Conservation (phyloP, 2,329 filamentous ascomycete species). For the Ceratocystis lukuohia region DNA sequence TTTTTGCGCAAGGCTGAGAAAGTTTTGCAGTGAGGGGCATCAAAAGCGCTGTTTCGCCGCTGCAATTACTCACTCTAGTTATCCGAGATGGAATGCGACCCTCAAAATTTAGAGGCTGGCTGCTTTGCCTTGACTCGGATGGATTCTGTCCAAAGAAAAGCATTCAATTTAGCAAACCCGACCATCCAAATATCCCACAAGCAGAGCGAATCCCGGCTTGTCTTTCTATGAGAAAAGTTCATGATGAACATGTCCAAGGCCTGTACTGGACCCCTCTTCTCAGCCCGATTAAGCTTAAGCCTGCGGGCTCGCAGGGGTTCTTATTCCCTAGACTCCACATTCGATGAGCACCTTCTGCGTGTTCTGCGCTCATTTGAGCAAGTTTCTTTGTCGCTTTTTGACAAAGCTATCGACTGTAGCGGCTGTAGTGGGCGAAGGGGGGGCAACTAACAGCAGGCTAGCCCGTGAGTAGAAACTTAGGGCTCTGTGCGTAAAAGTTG, state of each 20-base stretch:
- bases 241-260: background rate
- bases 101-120: background rate
- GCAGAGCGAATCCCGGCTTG: too few relatives aligned
- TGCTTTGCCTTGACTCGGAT: background rate
- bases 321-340: background rate
- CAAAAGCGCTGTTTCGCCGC: too few relatives aligned
- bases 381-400: background rate
- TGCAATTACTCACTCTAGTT: background rate
- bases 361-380: constrained; percentile 11
- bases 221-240: background rate
- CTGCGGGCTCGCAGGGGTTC: background rate
- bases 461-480: background rate
- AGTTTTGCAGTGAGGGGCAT: background rate
- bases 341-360: background rate
- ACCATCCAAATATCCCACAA: background rate
- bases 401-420: background rate
- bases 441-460: background rate
- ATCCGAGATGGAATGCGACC: background rate
- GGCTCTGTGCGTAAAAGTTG: constrained; percentile 10
- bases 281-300: background rate
- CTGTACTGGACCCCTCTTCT: background rate
- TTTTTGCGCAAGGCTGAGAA: background rate
- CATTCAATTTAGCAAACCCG: background rate
- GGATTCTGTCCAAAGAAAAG: background rate
- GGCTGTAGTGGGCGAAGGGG: background rate